A percentile compares a stretch with the other conserved stretches of the same genome.
phyloP scores from a whole-genome alignment of 1,139 yeast species.

The Petasospora rhodanensis region DNA sequence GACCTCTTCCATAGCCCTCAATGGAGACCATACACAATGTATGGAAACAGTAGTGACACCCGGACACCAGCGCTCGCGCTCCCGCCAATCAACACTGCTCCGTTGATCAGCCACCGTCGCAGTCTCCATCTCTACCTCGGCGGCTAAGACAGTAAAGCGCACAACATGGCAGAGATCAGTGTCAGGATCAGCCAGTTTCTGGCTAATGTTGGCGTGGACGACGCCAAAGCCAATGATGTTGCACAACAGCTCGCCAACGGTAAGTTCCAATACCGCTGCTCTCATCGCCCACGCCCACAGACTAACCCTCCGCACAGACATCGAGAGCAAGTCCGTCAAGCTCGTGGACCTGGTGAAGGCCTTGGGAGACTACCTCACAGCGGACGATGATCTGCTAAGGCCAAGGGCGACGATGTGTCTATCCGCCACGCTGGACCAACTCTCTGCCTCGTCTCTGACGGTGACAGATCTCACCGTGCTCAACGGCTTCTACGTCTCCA shows the following conservation, averaged over 20 bases:
- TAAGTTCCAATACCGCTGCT: conserved; percentile 7
- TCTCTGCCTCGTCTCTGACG: conserved; percentile 39
- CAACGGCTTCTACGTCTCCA: conserved; percentile 56
- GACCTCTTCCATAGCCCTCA: too few relatives aligned
- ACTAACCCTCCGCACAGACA: conserved; percentile 21
- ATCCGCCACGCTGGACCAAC: conserved; percentile 40
- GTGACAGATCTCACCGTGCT: conserved; percentile 68
- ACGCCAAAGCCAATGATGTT: conserved; percentile 31
- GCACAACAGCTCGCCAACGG: conserved; percentile 28
- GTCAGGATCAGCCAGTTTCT: conserved; percentile 15
- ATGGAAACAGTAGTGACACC: too few relatives aligned
- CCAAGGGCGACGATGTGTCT: conserved; percentile 55
- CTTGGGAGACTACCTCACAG: conserved; percentile 60
- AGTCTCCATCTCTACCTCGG: too few relatives aligned
- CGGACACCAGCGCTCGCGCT: too few relatives aligned
- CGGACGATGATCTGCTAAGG: conserved; percentile 56
- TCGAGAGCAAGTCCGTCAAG: conserved; percentile 35
- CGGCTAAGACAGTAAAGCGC: too few relatives aligned
- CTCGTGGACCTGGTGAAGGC: conserved; percentile 50
- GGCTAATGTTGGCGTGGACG: conserved; percentile 37
- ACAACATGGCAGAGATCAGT: too few relatives aligned
- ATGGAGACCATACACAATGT: too few relatives aligned
- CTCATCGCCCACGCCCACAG: conserved; percentile 6
- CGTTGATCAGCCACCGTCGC: too few relatives aligned
- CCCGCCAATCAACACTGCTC: too few relatives aligned